Conservation (phyloP, 495 filamentous ascomycete genomes). For the Patellaria atrata region DNA sequence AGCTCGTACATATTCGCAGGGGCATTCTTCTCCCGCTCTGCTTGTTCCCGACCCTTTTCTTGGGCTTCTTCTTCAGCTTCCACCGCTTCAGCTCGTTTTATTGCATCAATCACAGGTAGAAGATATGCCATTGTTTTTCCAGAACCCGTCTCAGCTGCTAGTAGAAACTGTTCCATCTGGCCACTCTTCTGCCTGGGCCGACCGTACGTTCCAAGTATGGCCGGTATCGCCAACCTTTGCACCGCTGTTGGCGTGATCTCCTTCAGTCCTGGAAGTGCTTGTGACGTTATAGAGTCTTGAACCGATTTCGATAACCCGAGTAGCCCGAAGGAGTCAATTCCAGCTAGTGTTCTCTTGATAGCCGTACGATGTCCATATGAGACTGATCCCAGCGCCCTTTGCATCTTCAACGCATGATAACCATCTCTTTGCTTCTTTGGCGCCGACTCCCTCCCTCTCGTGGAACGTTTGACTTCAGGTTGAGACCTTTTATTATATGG, state of each 20-base stretch:
- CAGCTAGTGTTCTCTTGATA: conserved; percentile 54
- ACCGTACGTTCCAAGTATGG: conserved; percentile 41
- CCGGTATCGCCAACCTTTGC: conserved; percentile 76
- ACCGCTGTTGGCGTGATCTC: conserved; percentile 72
- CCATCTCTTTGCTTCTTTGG: conserved; percentile 19
- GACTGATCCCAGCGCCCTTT: conserved; percentile 56
- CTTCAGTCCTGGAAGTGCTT: conserved; percentile 56
- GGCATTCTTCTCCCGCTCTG: conserved; percentile 33
- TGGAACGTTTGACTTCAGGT: conserved; percentile 6
- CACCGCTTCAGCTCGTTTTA: conserved; percentile 59
- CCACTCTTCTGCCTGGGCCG: conserved; percentile 27
- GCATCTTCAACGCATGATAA: conserved; percentile 92
- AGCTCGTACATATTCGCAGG: conserved; percentile 35
- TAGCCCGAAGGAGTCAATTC: conserved; percentile 61
- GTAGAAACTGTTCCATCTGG: conserved; percentile 63
- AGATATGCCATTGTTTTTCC: conserved; percentile 93
- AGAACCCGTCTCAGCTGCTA: conserved; percentile 93
- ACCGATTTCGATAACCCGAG: conserved; percentile 61
- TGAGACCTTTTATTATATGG: conserved; percentile 2
- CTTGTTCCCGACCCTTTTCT: conserved; percentile 34
- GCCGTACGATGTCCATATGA: conserved; percentile 54
- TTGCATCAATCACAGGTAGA: conserved; percentile 61
- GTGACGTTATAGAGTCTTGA: conserved; percentile 52
- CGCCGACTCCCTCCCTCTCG: conserved; percentile 20
- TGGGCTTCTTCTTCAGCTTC: conserved; percentile 39